These are phyloP conservation scores for Geotrichum australiense DNA, from an alignment of 1,139 yeast genomes.

Conservation along the genomic window DNA sequence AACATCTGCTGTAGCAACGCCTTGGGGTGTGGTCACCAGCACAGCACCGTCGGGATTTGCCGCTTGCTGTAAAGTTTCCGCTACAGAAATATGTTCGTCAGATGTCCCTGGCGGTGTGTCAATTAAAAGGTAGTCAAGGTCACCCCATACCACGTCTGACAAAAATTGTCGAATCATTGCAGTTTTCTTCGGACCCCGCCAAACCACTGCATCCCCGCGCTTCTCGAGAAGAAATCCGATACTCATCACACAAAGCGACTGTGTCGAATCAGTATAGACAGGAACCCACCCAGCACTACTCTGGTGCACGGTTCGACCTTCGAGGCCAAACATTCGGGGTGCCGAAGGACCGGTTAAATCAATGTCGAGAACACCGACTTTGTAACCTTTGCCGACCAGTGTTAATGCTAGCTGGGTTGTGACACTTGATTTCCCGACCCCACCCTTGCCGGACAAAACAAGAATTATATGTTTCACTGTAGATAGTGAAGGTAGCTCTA, in stretches of 20 bases:
- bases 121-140: conserved; percentile 69
- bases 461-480: conserved; percentile 71
- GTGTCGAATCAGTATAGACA: conserved; percentile 43
- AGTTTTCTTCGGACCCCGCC: conserved; percentile 98
- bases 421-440: conserved; percentile 94
- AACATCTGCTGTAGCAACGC: conserved; percentile 88
- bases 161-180: conserved; percentile 95
- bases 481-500: conserved; percentile 40
- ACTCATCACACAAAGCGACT: conserved; percentile 57
- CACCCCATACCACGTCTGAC: conserved; percentile 87
- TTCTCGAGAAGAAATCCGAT: conserved; percentile 82
- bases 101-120: conserved; percentile 99
- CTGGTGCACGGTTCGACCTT: conserved; percentile 71
- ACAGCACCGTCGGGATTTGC: conserved; percentile 87
- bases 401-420: conserved; percentile 88
- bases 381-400: conserved; percentile 59
- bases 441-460: conserved; percentile 92
- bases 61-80: conserved; percentile 72
- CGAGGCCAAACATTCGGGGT: conserved; percentile 95
- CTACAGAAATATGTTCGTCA: conserved; percentile 95
- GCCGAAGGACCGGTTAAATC: conserved; percentile 96
- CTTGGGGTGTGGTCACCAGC: conserved; percentile 94
- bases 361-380: conserved; percentile 89
- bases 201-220: conserved; percentile 85
- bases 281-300: conserved; percentile 89